Conservation (phyloP, 805 yeast genomes). For the Ogataea siamensis region DNA sequence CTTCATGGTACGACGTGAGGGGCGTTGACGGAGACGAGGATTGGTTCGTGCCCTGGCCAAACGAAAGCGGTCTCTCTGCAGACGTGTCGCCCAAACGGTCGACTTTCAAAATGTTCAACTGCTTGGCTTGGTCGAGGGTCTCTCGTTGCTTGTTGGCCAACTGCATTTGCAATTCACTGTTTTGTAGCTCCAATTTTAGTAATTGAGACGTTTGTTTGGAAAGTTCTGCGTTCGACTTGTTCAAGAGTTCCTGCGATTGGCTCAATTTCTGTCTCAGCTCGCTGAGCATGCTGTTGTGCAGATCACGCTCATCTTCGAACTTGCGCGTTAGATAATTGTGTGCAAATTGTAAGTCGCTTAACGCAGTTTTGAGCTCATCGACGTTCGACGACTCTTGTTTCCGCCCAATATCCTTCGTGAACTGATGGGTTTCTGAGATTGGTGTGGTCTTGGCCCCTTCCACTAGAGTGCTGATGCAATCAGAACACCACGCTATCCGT, state of each 20-base stretch:
- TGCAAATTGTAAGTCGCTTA: slow-evolving; percentile 67
- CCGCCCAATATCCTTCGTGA: slow-evolving; percentile 4
- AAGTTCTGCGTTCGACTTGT: slow-evolving; percentile 38
- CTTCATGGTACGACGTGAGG: slow-evolving; percentile 13
- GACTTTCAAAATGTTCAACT: slow-evolving; percentile 42
- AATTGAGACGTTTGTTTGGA: slow-evolving; percentile 37
- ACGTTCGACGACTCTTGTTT: slow-evolving; percentile 3
- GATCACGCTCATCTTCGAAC: slow-evolving; percentile 62
- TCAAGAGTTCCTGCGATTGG: slow-evolving; percentile 50
- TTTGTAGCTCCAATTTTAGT: slow-evolving; percentile 36
- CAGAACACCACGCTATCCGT: slow-evolving; percentile 32
- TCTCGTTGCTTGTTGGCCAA: slow-evolving; percentile 39
- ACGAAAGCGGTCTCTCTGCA: slow-evolving; percentile 15
- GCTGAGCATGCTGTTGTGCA: slow-evolving; percentile 51
- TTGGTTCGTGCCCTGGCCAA: slow-evolving; percentile 7
- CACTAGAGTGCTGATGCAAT: slow-evolving; percentile 26
- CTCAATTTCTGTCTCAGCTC: slow-evolving; percentile 50
- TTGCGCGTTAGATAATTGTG: slow-evolving; percentile 68
- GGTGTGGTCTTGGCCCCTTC: slow-evolving; percentile 13
- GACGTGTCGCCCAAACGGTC: slow-evolving; percentile 42
- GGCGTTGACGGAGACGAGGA: slow-evolving; percentile 20
- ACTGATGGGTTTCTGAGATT: slow-evolving; percentile 3
- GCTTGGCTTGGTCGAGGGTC: slow-evolving; percentile 42
- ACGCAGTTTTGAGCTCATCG: slow-evolving; percentile 44
- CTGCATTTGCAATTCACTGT: slow-evolving; percentile 33